Base-by-base conservation (phyloP, 352 stramenopile species). In the Phytophthora palmivora region DNA sequence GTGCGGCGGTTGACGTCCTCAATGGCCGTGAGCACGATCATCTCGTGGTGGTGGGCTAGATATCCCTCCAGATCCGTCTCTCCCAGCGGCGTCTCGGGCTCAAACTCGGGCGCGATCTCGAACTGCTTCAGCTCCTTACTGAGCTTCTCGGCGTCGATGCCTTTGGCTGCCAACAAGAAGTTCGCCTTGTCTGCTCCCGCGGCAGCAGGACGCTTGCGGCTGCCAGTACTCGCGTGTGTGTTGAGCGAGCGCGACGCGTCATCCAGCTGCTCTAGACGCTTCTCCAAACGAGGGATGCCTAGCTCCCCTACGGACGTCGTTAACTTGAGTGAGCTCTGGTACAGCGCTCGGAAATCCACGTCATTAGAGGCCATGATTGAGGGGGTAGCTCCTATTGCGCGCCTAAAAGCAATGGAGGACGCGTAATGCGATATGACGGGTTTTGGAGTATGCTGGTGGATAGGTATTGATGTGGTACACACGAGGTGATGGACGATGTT, bases 1-100 rank as follows among this genome's bases (percentile, higher is more conserved):
- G 82, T 94, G 67, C 78, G 85, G 45, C 76, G 84, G 56, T 87
- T 91, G 14, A 91, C 84, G 54, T 96, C 87, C 53, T 97, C 88
- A 33, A 97, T 93, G 45, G 89, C 86, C n/a, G 87, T 95, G 26
- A 96, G 69, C 34, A 96, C 80, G 67, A 97, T 95, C 85, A 96
- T 96, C 62, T 97, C 89, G 70, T 97, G 89, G 70, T 97, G 89
- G 64, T 96, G 88, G 38, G 82, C 86, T 45, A 97, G 63, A 70
- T 95, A 96, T 4, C 84, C 86, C 50, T 97, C 87, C 28, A 97
- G 79, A 39, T 97, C 86, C 26, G 85, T 96, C 60, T 90, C 82
- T 28, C 79, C 86, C 32, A 97, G 68, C n/a, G 88, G 78, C 54
- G 89, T 89, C 58, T 93, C 79, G 0, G 88, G 81, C 33, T 94